Evolutionary conservation across 257 asterid species (phyloP).

Genomic region (Euphrasia confusa): DNA sequence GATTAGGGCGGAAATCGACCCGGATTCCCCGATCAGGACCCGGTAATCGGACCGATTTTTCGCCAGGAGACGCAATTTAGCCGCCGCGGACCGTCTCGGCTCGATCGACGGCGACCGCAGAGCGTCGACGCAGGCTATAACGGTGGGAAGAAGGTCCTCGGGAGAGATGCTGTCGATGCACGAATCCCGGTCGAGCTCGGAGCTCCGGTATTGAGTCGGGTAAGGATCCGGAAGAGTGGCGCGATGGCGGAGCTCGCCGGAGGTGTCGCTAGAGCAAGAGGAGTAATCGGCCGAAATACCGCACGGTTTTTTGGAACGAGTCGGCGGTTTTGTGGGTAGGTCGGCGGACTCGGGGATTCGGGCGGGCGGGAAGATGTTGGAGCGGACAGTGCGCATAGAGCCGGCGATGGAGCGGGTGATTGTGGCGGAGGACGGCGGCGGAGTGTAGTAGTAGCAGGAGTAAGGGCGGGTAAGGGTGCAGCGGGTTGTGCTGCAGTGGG

Average conservation of each 20-base stretch:
- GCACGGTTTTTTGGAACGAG: conserved; percentile 18
- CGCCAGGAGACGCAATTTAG: conserved; percentile 14
- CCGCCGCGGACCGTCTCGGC: conserved; percentile 3
- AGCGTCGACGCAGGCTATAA: conserved; percentile 2
- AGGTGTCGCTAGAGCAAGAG: conserved; percentile 56
- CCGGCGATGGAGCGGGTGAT: conserved; percentile 33
- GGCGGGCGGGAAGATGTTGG: conserved; percentile 20
- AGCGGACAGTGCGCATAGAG: conserved; percentile 37
- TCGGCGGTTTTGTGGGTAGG: conserved; percentile 33
- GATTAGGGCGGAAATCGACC: conserved; percentile 49
- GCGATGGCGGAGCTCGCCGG: conserved; percentile 63
- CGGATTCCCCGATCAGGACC: conserved; percentile 36
- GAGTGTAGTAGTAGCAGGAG: conserved; percentile 27
- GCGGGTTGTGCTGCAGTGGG: conserved; percentile 1
- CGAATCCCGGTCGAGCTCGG: conserved; percentile 38
- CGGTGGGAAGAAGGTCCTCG: conserved; percentile 5
- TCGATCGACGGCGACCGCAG: background rate
- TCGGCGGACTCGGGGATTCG: conserved; percentile 13
- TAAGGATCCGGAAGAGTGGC: conserved; percentile 38
- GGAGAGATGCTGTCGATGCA: conserved; percentile 41
- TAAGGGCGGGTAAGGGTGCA: conserved; percentile 28
- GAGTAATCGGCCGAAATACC: conserved; percentile 46
- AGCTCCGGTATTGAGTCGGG: background rate
- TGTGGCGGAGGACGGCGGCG: conserved; percentile 24
- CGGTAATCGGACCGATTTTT: background rate